Evolutionary conservation across 495 filamentous ascomycete genomes (phyloP).

Genomic region (Neurospora sp.): DNA sequence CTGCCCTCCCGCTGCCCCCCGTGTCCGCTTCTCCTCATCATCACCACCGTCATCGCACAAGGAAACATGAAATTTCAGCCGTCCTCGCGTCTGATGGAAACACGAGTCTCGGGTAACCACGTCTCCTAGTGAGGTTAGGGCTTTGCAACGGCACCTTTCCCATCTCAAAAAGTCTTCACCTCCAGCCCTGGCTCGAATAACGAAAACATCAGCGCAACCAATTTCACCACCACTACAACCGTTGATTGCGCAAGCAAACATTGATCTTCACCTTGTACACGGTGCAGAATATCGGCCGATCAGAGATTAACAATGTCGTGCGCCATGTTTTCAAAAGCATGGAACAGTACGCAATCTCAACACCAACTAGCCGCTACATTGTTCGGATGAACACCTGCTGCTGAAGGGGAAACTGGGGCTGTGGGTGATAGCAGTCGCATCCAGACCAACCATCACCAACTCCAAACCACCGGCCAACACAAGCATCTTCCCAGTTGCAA

Average conservation of each 20-base stretch:
- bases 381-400: neutral
- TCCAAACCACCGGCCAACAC: neutral
- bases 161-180: neutral
- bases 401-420: neutral
- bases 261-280: neutral
- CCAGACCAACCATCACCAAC: neutral
- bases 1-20: neutral
- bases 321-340: neutral
- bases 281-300: neutral
- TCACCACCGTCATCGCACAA: neutral
- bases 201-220: neutral
- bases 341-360: neutral
- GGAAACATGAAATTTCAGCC: neutral
- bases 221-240: neutral
- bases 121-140: neutral
- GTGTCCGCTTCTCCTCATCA: neutral
- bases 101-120: neutral
- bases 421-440: neutral
- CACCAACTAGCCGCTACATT: neutral
- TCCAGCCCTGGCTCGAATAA: neutral
- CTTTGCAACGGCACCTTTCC: neutral
- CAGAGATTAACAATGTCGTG: neutral
- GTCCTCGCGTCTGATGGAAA: neutral
- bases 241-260: neutral
- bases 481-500: neutral